Evolutionary conservation across 2,329 filamentous ascomycete genomes (phyloP).

Genomic region (Pseudogymnoascus sp.): DNA sequence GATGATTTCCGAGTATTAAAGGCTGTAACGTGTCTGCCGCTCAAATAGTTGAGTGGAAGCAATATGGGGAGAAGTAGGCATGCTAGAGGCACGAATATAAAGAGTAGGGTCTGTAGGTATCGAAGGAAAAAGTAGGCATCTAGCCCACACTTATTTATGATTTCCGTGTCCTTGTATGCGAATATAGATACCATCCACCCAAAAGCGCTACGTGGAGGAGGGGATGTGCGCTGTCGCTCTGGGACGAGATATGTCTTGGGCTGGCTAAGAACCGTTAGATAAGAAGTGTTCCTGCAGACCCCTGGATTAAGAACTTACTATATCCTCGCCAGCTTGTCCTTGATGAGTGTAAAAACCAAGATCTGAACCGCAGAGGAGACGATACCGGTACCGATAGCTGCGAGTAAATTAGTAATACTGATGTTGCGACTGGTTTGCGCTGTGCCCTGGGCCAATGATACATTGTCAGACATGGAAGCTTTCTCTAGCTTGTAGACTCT

Average conservation of each 20-base stretch:
- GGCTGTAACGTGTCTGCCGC: slow-evolving; percentile 48
- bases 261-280: slow-evolving; percentile 45
- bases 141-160: slow-evolving; percentile 90
- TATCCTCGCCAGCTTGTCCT: slow-evolving; percentile 72
- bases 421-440: slow-evolving; percentile 24
- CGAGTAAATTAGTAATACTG: slow-evolving; percentile 26
- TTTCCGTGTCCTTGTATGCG: slow-evolving; percentile 64
- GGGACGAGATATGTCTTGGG: slow-evolving; percentile 81
- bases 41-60: slow-evolving; percentile 74
- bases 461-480: background rate
- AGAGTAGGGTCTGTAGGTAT: slow-evolving; percentile 75
- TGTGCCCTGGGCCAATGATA: slow-evolving; percentile 11
- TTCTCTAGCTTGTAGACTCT: background rate
- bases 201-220: slow-evolving; percentile 54
- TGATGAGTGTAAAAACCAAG: slow-evolving; percentile 65
- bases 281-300: background rate
- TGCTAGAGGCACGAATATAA: slow-evolving; percentile 84
- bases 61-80: slow-evolving; percentile 74
- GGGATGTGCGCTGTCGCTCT: slow-evolving; percentile 70
- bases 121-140: slow-evolving; percentile 97
- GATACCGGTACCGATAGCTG: slow-evolving; percentile 26
- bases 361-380: slow-evolving; percentile 41
- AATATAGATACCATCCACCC: slow-evolving; percentile 51
- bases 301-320: slow-evolving; percentile 51
- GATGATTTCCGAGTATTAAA: slow-evolving; percentile 24